These are phyloP conservation scores for Wickerhamomyces xylosicus DNA, from an alignment of 805 yeast species.

Conservation along the genomic window DNA sequence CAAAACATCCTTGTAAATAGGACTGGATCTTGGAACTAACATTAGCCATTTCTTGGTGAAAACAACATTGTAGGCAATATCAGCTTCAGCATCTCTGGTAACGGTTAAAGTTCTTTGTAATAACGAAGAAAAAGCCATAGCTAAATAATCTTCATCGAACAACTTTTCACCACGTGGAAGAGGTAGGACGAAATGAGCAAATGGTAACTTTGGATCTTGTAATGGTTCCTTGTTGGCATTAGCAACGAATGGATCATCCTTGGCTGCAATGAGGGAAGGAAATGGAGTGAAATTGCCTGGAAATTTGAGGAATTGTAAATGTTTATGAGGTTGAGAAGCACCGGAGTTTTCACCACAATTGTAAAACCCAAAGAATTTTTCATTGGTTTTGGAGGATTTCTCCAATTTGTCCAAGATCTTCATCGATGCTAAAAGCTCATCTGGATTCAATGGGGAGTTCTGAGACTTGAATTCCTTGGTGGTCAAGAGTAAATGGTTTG, in stretches of 20 bases:
- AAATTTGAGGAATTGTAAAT: conserved; percentile 72
- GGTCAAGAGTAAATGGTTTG: conserved; percentile 69
- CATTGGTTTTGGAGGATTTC: conserved; percentile 22
- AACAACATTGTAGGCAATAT: conserved; percentile 67
- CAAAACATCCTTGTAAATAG: conserved; percentile 29
- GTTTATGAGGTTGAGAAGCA: conserved; percentile 92
- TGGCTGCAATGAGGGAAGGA: conserved; percentile 40
- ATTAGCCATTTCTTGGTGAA: conserved; percentile 79
- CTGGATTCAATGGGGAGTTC: conserved; percentile 55
- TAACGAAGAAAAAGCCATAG: conserved; percentile 61
- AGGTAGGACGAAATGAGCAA: conserved; percentile 76
- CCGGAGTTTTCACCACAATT: conserved; percentile 86
- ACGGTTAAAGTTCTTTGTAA: conserved; percentile 64
- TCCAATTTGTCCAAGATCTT: conserved; percentile 42
- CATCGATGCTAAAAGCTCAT: conserved; percentile 56
- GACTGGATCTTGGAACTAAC: conserved; percentile 69
- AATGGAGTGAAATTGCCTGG: conserved; percentile 51
- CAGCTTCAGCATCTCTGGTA: conserved; percentile 38
- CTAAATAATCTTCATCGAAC: conserved; percentile 43
- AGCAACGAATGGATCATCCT: conserved; percentile 43
- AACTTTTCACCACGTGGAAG: conserved; percentile 33
- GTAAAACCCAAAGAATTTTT: conserved; percentile 70
- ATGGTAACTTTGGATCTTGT: conserved; percentile 50
- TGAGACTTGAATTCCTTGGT: conserved; percentile 71
- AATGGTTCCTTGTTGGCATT: conserved; percentile 46